Conservation (phyloP, 495 filamentous ascomycete species). For the Trypethelium eluteriae region DNA sequence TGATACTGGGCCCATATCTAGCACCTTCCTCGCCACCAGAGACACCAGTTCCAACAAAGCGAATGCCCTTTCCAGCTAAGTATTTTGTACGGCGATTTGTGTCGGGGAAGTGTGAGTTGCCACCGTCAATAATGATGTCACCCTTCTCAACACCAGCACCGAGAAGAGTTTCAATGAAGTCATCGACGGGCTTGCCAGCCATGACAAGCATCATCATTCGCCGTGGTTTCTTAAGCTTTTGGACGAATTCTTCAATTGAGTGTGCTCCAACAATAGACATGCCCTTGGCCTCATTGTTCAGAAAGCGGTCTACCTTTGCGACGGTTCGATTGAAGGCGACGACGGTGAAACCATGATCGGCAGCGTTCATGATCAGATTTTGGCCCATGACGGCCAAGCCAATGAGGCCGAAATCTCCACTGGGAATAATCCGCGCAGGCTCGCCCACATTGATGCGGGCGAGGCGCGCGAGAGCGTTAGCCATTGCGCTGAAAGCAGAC, state of each 20-base stretch:
- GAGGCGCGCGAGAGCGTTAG: constrained; percentile 74
- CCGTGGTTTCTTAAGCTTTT: constrained; percentile 93
- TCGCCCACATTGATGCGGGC: constrained; percentile 70
- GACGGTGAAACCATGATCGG: constrained; percentile 91
- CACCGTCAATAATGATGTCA: constrained; percentile 98
- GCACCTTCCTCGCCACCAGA: constrained; percentile 99
- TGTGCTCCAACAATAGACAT: constrained; percentile 90
- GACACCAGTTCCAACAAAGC: constrained; percentile 94
- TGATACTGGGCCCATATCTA: constrained; percentile 90
- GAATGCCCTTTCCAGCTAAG: constrained; percentile 76
- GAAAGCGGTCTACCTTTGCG: constrained; percentile 92
- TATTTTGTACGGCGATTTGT: constrained; percentile 91
- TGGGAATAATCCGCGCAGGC: constrained; percentile 17
- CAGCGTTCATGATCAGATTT: constrained; percentile 98
- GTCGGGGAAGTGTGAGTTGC: constrained; percentile 99
- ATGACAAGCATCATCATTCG: constrained; percentile 97
- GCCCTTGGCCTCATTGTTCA: constrained; percentile 53
- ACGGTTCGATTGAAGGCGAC: constrained; percentile 97
- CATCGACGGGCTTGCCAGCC: constrained; percentile 94
- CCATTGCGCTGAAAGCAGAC: constrained; percentile 25
- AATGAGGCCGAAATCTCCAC: constrained; percentile 94
- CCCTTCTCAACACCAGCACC: constrained; percentile 73
- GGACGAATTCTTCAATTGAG: constrained; percentile 85
- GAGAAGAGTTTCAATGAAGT: constrained; percentile 94
- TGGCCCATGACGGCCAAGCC: constrained; percentile 98